A percentile compares a stretch with the other conserved stretches of the same genome.
phyloP scores from a whole-genome alignment of 2,329 filamentous ascomycete species.

The Cladosporium colombiae region DNA sequence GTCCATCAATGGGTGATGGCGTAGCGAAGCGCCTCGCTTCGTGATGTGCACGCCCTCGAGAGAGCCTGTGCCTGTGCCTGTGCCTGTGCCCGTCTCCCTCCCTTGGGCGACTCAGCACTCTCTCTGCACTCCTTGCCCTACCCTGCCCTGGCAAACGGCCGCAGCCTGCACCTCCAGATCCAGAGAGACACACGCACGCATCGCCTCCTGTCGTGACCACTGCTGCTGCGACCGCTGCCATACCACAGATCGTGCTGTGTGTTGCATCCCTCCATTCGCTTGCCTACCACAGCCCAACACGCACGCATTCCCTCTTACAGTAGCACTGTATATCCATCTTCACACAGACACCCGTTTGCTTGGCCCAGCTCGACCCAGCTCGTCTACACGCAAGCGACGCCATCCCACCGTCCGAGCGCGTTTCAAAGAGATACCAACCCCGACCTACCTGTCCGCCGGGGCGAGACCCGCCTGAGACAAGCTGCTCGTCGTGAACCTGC shows the following conservation, averaged over 20 bases:
- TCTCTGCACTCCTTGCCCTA: background rate
- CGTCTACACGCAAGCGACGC: slow-evolving; percentile 13
- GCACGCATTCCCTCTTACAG: background rate
- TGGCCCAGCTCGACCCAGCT: background rate
- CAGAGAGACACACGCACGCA: background rate
- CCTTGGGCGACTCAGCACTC: background rate
- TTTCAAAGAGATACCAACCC: slow-evolving; percentile 19
- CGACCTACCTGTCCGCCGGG: slow-evolving; percentile 11
- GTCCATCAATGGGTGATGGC: slow-evolving; percentile 3
- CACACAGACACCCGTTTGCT: slow-evolving; percentile 6
- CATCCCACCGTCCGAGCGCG: slow-evolving; percentile 18
- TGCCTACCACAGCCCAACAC: background rate
- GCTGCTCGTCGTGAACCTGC: slow-evolving; percentile 14
- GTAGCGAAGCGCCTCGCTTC: slow-evolving; percentile 16
- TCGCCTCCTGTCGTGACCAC: slow-evolving; percentile 3
- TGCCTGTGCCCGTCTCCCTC: background rate
- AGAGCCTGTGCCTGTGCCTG: background rate
- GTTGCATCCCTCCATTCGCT: background rate
- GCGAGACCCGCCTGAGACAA: slow-evolving; percentile 20
- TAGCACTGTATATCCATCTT: slow-evolving; percentile 5
- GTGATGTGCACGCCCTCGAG: background rate
- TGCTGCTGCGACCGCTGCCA: background rate
- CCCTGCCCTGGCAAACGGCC: slow-evolving; percentile 3
- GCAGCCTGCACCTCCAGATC: background rate
- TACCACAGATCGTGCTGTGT: slow-evolving; percentile 1